A percentile compares a stretch with the other conserved stretches of the same genome.
These are phyloP conservation scores for Aegilops umbellulata DNA, from an alignment of 176 grass and related monocot genomes.

Conservation along the genomic window DNA sequence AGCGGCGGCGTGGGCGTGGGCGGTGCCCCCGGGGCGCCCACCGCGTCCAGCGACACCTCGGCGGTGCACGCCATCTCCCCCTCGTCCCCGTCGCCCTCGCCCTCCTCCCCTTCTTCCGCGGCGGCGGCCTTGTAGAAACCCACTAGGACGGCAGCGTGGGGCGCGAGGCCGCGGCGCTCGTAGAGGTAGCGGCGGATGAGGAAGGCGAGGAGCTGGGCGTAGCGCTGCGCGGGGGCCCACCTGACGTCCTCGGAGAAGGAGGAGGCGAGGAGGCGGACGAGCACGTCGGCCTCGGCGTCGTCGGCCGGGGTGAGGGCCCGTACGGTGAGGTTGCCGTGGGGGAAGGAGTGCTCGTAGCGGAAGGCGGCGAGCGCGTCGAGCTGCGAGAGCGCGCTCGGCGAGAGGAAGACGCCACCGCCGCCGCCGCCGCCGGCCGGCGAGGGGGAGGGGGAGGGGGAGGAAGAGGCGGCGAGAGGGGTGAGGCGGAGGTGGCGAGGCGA, in stretches of 20 bases:
- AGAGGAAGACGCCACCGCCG: conserved; percentile 56
- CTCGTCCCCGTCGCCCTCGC: background rate
- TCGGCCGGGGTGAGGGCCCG: conserved; percentile 44
- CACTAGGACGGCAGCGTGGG: conserved; percentile 72
- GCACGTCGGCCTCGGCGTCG: conserved; percentile 48
- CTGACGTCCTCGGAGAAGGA: conserved; percentile 80
- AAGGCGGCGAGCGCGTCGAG: conserved; percentile 48
- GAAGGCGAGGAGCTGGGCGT: conserved; percentile 62
- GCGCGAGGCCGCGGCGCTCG: conserved; percentile 53
- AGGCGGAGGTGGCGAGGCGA: conserved; percentile 29
- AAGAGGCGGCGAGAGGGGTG: conserved; percentile 28
- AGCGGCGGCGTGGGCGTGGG: conserved; percentile 67
- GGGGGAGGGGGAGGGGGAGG: conserved; percentile 15
- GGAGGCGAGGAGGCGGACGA: conserved; percentile 59
- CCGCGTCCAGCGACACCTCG: conserved; percentile 77
- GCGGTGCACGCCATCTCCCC: conserved; percentile 72
- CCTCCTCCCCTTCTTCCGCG: background rate
- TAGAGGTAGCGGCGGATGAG: conserved; percentile 69
- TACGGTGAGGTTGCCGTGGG: conserved; percentile 56
- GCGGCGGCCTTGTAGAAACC: conserved; percentile 45
- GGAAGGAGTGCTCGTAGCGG: conserved; percentile 48
- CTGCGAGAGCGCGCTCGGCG: conserved; percentile 36
- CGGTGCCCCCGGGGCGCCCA: conserved; percentile 58
- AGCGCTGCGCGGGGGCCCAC: conserved; percentile 49
- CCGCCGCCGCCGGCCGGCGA: background rate